phyloP scores from a whole-genome alignment of 768 basidiomycete genomes.

The Mycena capillaripes region DNA sequence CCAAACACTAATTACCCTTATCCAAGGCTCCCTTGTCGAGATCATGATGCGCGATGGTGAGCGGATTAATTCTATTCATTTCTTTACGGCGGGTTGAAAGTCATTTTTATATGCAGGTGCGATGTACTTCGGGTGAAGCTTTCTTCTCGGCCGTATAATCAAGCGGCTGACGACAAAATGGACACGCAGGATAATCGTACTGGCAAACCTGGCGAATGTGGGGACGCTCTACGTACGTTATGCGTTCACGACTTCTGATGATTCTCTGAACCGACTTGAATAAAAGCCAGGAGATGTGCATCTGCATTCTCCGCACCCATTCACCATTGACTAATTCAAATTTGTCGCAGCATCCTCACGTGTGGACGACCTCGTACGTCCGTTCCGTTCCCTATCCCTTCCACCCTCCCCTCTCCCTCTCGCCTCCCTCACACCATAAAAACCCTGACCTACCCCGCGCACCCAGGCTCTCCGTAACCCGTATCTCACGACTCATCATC shows the following conservation, averaged over 20 bases:
- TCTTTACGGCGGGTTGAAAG: too few species aligned
- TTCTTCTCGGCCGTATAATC: neutral
- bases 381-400: too few species aligned
- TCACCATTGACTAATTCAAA: too few species aligned
- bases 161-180: neutral
- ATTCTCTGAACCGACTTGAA: too few species aligned
- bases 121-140: slow-evolving; percentile 33
- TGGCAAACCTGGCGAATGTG: slow-evolving; percentile 31
- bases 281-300: slow-evolving; percentile 1
- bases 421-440: neutral
- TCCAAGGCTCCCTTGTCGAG: slow-evolving; percentile 23
- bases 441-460: too few species aligned
- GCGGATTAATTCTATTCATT: neutral
- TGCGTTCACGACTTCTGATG: too few species aligned
- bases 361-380: slow-evolving; percentile 33
- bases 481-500: slow-evolving; percentile 1
- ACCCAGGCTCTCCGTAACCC: slow-evolving; percentile 25
- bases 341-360: slow-evolving; percentile 25
- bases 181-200: slow-evolving; percentile 23
- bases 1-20: neutral
- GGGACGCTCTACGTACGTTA: slow-evolving; percentile 23
- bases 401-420: neutral
- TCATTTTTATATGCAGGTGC: slow-evolving; percentile 6
- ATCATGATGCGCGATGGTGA: slow-evolving; percentile 29
- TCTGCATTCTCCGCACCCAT: neutral